Base-by-base conservation (phyloP, 2,329 filamentous ascomycete species). In the Beauveria medogensis region DNA sequence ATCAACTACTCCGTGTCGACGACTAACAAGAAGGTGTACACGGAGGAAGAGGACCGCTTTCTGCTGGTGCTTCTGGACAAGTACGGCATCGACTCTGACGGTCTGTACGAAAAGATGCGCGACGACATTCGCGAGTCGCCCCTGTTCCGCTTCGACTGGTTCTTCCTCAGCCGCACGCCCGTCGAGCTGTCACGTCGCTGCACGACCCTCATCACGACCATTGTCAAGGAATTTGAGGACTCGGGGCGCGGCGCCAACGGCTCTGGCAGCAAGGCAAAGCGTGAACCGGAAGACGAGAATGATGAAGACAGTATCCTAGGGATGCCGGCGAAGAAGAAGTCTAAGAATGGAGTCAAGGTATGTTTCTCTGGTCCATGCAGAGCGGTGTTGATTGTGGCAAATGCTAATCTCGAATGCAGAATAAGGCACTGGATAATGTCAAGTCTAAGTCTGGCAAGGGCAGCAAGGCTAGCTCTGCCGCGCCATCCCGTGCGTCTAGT, bases 11-110 rank as follows among this genome's bases (percentile, higher is more conserved):
- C 92, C 0, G 94, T 99, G 30, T 96, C 92, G 7, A 99, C 94
- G 2, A 99, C 95, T 10, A 99, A 99, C 83, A 99, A 99, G 80
- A 99, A 99, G 78, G 92, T 99, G 1, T 99, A 99, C 73, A 97
- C 92, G 0, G 95, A 99, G 72, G 94, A 99, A 71, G 94, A 99
- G 73, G 94, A 99, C 71, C 86, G 94, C 3, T 99, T 99, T 76
- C 76, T 99, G 57, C 82, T 99, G 40, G 93, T 99, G 55, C 88
- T 97, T 76, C 82, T 99, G 6, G 92, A 99, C 75, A 90, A 88
- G 73, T 89, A 92, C 68, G 94, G 95, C 7, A 87, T 99, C 41
- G 95, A 99, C 71, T 89, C 89, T 1, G 93, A 97, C 68, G 85
- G 85, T 40, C 83, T 99, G 64, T 95, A 94, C 72, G 94, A 99